Base-by-base conservation (phyloP, 148 eudicot species). In the Camellia granthamiana region DNA sequence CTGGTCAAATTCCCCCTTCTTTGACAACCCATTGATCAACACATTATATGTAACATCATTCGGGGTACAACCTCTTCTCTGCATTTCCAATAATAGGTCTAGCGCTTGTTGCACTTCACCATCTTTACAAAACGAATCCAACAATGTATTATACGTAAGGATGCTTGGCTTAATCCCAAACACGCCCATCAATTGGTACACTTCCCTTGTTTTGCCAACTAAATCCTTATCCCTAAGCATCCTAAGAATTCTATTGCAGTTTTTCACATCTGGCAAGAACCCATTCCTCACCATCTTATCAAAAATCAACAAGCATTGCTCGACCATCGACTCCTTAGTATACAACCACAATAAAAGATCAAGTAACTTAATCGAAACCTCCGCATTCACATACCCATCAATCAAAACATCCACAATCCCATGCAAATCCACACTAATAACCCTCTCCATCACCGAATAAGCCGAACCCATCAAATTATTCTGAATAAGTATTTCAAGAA, bases 191-290 rank as follows among this genome's bases (percentile, higher is more conserved):
- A 65, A 21, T 62, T 74, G 78, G 77, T 87, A 87, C 59, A 91
- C 85, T 30, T 88, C 83, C 67, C 65, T 81, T 3, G 85, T 85
- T 77, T 78, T 80, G 14, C 14, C 55, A 73, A 79, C 79, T 75
- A 89, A 86, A 72, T 77, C 67, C 62, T 66, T 86, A 76, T 88
- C 88, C 69, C 90, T 89, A 78, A 91, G 89, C 18, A 84, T 11
- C 80, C 79, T 77, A 80, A 91, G 88, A 84, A 91, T 69, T 73
- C 90, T 87, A 77, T 91, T 91, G 60, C 94, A 91, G 69, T 82
- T 88, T 80, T 83, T 84, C 82, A 89, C 84, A 81, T 87, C 89
- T 11, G 92, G 92, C 64, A 81, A 84, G 16, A 87, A 83, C 78
- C 80, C 88, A 62, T 75, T 88, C 60, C 79, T 77, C 44, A 89